These are phyloP conservation scores for Suhomyces bribrorum DNA, from an alignment of 1,139 yeast species.

Conservation along the genomic window DNA sequence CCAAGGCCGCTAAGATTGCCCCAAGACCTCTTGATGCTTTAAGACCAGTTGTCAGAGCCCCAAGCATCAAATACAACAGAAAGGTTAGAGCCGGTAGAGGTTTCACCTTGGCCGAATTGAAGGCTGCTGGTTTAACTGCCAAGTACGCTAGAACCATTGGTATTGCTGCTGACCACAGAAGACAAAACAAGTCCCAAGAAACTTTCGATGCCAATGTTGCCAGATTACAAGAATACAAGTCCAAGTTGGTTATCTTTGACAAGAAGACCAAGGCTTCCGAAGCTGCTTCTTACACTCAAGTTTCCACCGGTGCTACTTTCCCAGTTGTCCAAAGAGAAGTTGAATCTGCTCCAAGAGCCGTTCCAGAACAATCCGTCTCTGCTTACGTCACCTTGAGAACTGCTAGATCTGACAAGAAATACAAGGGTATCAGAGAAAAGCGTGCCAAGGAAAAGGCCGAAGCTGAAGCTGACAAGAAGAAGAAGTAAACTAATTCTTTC, in stretches of 20 bases:
- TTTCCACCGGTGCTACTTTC: slow-evolving; percentile 79
- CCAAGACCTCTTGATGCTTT: slow-evolving; percentile 96
- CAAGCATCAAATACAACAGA: slow-evolving; percentile 98
- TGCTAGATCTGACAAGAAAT: slow-evolving; percentile 93
- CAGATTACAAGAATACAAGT: slow-evolving; percentile 94
- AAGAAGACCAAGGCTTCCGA: slow-evolving; percentile 79
- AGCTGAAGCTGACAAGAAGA: slow-evolving; percentile 97
- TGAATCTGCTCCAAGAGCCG: slow-evolving; percentile 87
- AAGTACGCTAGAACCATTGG: slow-evolving; percentile 98
- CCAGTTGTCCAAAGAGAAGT: slow-evolving; percentile 81
- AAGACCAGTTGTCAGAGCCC: slow-evolving; percentile 98
- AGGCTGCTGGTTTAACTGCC: slow-evolving; percentile 95
- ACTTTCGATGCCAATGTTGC: slow-evolving; percentile 92
- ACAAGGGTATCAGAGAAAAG: slow-evolving; percentile 95
- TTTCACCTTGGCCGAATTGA: slow-evolving; percentile 96
- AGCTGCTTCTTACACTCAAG: slow-evolving; percentile 70
- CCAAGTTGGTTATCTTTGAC: slow-evolving; percentile 95
- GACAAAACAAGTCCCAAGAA: slow-evolving; percentile 98
- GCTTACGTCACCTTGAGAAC: slow-evolving; percentile 95
- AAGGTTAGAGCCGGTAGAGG: slow-evolving; percentile 99
- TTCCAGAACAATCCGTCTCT: slow-evolving; percentile 78
- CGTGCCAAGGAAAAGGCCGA: slow-evolving; percentile 96
- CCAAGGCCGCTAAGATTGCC: slow-evolving; percentile 93
- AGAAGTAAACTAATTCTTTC: slow-evolving; percentile 68
- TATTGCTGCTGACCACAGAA: slow-evolving; percentile 99